Conservation (phyloP, 2,329 filamentous ascomycete genomes). For the Incumbomyces lentus region DNA sequence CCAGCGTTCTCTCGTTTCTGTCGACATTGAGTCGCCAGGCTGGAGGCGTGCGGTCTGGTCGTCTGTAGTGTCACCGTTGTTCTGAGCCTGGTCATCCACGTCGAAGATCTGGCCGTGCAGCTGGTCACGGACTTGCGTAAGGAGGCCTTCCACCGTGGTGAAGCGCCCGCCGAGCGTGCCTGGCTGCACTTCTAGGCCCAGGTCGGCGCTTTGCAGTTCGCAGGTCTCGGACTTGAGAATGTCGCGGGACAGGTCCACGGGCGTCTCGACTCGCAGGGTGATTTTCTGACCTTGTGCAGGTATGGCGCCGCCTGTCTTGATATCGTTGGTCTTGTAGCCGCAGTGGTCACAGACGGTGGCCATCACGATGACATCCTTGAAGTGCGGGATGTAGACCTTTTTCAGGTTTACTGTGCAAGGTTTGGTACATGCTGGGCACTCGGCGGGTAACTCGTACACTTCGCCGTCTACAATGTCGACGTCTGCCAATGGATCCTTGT, state of each 20-base stretch:
- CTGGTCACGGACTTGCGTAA: constrained; percentile 87
- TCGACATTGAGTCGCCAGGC: constrained; percentile 69
- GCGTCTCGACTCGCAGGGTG: constrained; percentile 58
- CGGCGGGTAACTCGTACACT: constrained; percentile 84
- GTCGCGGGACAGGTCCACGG: constrained; percentile 72
- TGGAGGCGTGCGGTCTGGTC: constrained; percentile 19
- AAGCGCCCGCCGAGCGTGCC: constrained; percentile 93
- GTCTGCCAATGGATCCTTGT: constrained; percentile 42
- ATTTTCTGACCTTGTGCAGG: constrained; percentile 79
- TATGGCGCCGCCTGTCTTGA: constrained; percentile 92
- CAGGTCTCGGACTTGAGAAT: constrained; percentile 96
- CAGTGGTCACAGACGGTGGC: constrained; percentile 85
- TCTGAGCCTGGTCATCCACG: constrained; percentile 30
- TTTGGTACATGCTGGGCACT: constrained; percentile 82
- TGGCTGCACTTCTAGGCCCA: constrained; percentile 77
- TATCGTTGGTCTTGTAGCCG: constrained; percentile 90
- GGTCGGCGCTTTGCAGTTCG: constrained; percentile 73
- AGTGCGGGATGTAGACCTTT: constrained; percentile 95
- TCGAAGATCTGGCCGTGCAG: constrained; percentile 82
- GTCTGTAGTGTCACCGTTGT: constrained; percentile 24
- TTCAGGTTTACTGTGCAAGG: constrained; percentile 91
- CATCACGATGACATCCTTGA: constrained; percentile 96
- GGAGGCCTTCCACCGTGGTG: constrained; percentile 87
- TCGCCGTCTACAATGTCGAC: constrained; percentile 87
- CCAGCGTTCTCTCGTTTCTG: constrained; percentile 62